phyloP scores from a whole-genome alignment of 805 yeast species.

The Jamesozyma gamospora region DNA sequence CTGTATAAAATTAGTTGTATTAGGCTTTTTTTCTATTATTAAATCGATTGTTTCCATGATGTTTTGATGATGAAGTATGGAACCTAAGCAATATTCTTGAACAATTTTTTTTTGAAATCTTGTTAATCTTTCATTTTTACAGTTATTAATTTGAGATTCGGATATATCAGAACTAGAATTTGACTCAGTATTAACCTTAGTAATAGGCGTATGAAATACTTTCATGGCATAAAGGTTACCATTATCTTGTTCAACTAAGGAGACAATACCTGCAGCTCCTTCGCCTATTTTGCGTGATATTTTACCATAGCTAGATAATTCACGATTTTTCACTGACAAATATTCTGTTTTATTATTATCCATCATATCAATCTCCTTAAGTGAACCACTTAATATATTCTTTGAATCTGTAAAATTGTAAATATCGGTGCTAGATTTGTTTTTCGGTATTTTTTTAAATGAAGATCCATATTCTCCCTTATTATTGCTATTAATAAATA shows the following conservation, averaged over 20 bases:
- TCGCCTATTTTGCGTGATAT: slow-evolving; percentile 72
- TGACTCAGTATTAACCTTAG: slow-evolving; percentile 32
- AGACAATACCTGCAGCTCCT: slow-evolving; percentile 94
- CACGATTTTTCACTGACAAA: slow-evolving; percentile 30
- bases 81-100: slow-evolving; percentile 75
- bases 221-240: slow-evolving; percentile 73
- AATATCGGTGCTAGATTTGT: no score
- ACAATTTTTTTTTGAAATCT: slow-evolving; percentile 64
- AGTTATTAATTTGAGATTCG: background rate
- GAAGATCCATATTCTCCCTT: no score
- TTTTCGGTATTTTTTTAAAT: no score
- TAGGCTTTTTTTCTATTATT: slow-evolving; percentile 43
- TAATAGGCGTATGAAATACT: slow-evolving; percentile 39
- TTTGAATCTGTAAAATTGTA: no score
- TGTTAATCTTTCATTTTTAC: slow-evolving; percentile 28
- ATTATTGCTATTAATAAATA: no score
- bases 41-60: slow-evolving; percentile 74
- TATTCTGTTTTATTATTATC: background rate
- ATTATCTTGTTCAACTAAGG: slow-evolving; percentile 55
- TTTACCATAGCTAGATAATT: slow-evolving; percentile 46
- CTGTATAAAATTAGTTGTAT: slow-evolving; percentile 50
- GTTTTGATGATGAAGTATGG: slow-evolving; percentile 67
- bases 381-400: no score
- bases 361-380: no score
- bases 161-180: background rate